These are phyloP conservation scores for Saccharum spontaneum DNA, from an alignment of 176 grass and related monocot species.

Conservation along the genomic window DNA sequence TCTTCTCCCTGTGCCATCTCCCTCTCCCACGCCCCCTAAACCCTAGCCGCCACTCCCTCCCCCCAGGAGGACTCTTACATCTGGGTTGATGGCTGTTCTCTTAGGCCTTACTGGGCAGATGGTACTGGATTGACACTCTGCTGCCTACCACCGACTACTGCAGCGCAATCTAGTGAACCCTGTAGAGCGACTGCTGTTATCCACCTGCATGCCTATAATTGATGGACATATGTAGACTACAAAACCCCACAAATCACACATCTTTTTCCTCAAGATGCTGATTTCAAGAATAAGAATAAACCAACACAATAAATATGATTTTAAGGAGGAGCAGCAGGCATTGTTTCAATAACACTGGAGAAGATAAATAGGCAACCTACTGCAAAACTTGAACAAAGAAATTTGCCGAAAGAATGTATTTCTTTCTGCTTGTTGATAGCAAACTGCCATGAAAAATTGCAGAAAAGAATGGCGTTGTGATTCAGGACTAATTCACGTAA, in stretches of 20 bases:
- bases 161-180: not conserved
- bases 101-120: not conserved
- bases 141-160: not conserved
- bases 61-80: not conserved
- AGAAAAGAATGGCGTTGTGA: not conserved
- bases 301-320: not conserved
- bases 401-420: not conserved
- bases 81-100: not conserved
- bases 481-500: constrained; percentile 6
- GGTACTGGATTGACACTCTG: not conserved
- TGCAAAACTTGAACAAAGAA: constrained; percentile 9
- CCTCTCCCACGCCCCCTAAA: too few relatives aligned
- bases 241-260: not conserved
- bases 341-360: not conserved
- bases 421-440: not conserved
- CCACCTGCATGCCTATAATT: constrained; percentile 1
- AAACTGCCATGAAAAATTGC: not conserved
- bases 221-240: not conserved
- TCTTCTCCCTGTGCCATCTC: too few relatives aligned
- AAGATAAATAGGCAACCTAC: not conserved
- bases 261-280: not conserved
- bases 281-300: not conserved
- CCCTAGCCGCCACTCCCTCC: not conserved
- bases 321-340: not conserved
- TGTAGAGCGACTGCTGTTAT: not conserved